A percentile compares a stretch with the other conserved stretches of the same genome.
Conservation (phyloP, 768 basidiomycete species). For the Calocera viscosa region DNA sequence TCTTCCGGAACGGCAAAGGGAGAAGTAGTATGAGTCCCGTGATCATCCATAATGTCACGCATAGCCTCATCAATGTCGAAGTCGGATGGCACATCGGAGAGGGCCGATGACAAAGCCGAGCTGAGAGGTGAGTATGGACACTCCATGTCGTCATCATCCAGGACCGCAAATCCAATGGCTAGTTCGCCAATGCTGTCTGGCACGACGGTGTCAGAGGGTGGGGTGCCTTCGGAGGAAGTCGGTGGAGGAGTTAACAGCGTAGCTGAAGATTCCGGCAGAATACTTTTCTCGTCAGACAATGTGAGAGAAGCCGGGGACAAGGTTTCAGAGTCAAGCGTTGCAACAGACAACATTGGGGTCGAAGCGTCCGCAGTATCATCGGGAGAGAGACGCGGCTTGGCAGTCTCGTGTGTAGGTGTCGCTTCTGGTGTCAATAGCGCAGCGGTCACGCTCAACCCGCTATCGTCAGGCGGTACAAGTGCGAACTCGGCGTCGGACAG, state of each 20-base stretch:
- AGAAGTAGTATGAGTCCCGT: background rate
- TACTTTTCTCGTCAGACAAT: background rate
- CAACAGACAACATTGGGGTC: background rate
- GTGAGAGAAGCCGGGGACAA: background rate
- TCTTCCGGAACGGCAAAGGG: background rate
- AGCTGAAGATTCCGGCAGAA: background rate
- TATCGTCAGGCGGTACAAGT: background rate
- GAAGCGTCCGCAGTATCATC: background rate
- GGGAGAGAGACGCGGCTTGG: background rate
- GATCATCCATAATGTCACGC: background rate
- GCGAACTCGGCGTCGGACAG: background rate
- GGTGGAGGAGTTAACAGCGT: background rate
- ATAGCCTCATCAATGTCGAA: background rate
- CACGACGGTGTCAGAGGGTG: background rate
- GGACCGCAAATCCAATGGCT: background rate
- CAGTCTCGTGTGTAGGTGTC: background rate
- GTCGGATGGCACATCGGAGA: conserved; percentile 1
- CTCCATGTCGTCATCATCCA: background rate
- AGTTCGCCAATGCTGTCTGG: background rate
- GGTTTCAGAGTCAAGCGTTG: background rate
- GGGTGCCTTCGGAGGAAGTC: background rate
- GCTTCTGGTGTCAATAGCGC: conserved; percentile 5
- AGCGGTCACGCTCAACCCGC: background rate
- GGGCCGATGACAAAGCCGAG: background rate
- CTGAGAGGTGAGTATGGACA: background rate